phyloP scores from a whole-genome alignment of 2,329 filamentous ascomycete species.

The Xylariomycetidae sp. region DNA sequence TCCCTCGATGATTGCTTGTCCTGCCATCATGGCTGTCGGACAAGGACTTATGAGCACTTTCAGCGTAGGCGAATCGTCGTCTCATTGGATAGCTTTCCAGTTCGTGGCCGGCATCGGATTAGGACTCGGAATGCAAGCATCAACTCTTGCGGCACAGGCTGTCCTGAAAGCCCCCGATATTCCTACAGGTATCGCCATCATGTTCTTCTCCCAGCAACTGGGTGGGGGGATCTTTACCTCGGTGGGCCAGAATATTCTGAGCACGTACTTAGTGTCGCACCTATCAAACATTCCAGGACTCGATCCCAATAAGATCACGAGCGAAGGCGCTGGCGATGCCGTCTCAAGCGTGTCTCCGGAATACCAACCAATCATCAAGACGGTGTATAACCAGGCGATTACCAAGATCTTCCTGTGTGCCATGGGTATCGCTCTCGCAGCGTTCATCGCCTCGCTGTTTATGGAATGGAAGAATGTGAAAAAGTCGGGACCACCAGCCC shows the following conservation, averaged over 20 bases:
- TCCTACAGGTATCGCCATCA: constrained; percentile 38
- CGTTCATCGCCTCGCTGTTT: constrained; percentile 44
- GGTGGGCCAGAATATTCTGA: constrained; percentile 38
- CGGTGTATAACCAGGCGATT: constrained; percentile 53
- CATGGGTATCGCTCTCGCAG: constrained; percentile 44
- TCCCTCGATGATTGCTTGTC: constrained; percentile 49
- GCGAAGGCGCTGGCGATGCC: constrained; percentile 44
- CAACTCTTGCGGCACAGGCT: constrained; percentile 47
- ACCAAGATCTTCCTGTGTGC: constrained; percentile 51
- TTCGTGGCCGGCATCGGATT: constrained; percentile 55
- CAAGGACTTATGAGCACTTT: constrained; percentile 56
- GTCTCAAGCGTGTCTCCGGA: constrained; percentile 40
- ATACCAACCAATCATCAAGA: constrained; percentile 43
- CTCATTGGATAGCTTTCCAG: constrained; percentile 57
- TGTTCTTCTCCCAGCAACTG: constrained; percentile 43
- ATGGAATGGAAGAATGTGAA: constrained; percentile 60
- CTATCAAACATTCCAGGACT: constrained; percentile 28
- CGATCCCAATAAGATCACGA: constrained; percentile 28
- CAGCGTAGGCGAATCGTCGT: constrained; percentile 37
- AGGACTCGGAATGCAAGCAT: constrained; percentile 55
- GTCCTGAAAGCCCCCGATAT: constrained; percentile 39
- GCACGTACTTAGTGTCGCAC: constrained; percentile 27
- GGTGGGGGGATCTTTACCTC: constrained; percentile 43
- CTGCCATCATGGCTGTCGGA: constrained; percentile 46
- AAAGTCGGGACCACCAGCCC: constrained; percentile 25